A percentile compares a stretch with the other conserved stretches of the same genome.
Conservation (phyloP, 306 rosid species). For the Prunus salicina region DNA sequence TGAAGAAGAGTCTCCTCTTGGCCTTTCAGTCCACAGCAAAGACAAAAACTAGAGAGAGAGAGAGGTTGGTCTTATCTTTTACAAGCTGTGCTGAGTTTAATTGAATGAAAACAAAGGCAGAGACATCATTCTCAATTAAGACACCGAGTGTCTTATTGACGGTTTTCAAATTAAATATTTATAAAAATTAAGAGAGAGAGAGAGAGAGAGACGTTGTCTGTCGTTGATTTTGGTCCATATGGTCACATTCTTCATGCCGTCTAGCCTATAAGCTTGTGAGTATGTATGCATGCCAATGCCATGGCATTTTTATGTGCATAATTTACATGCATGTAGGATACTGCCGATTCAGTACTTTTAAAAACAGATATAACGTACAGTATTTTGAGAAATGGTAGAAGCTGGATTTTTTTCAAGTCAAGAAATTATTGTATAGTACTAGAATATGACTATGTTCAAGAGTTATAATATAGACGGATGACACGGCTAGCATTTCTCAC, state of each 20-base stretch:
- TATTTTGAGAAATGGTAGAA: too few species aligned
- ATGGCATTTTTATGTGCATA: neutral
- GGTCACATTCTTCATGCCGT: neutral
- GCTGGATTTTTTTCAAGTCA: too few species aligned
- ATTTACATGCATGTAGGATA: neutral
- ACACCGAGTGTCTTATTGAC: neutral
- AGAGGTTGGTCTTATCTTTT: neutral
- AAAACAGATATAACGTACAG: too few species aligned
- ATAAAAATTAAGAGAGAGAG: too few species aligned
- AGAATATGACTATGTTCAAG: too few species aligned
- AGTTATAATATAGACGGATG: too few species aligned
- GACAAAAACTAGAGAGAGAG: neutral
- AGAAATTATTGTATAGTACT: too few species aligned
- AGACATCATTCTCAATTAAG: neutral
- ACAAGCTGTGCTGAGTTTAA: neutral
- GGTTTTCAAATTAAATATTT: neutral
- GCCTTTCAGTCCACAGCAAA: neutral
- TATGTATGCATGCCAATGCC: neutral
- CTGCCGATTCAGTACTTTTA: neutral
- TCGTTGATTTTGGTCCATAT: slow-evolving; percentile 7
- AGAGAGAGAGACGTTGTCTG: slow-evolving; percentile 13
- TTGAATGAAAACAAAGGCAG: neutral
- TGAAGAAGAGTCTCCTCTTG: neutral
- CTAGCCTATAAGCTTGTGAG: neutral
- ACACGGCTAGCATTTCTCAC: too few species aligned